Evolutionary conservation across 2,329 filamentous ascomycete species (phyloP), one percentile per base, ranked within the genome.

Genomic region (Cordyceps cateniannulata): DNA sequence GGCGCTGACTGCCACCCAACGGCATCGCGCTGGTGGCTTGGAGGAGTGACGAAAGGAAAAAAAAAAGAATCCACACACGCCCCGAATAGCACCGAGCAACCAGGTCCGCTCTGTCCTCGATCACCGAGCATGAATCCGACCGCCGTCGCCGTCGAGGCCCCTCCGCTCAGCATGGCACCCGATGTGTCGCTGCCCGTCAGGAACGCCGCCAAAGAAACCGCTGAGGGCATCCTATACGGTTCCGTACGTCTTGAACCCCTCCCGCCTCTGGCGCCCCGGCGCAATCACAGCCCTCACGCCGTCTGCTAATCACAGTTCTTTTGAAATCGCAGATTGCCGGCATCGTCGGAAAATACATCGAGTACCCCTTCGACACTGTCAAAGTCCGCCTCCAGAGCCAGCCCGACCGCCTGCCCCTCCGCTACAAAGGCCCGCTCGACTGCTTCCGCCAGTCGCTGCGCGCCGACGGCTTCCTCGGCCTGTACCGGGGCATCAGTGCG

Each of bases 311-410:
- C 7, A 35, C 27, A 1, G 22, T 12, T 10, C n/a, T 40, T 10
- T 10, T 22, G 22, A 25, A 51, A 18, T 10, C 50, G 47, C 65
- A 92, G 89, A 74, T 84, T 62, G 93, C 93, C 60, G 95, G 95
- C 63, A 85, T 96, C 62, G 87, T 91, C 40, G 93, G 93, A 64
- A 99, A 98, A 79, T 91, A 93, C 73, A 93, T 99, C 71, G 95
- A 99, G 74, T 99, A 97, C 73, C 95, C 95, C 25, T 99, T 99
- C 76, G 95, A 99, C 76, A 99, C 95, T 0, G 88, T 99, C 73
- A 99, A 99, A 77, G 95, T 99, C 63, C 90, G 95, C 45, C 84
- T 99, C 12, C 95, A 99, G 73, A 95, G 93, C n/a, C 93, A 98
- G 73, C 90, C 92, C 38, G 89, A 93, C 73, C 85, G 88, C 68